Evolutionary conservation across 2,329 filamentous ascomycete species (phyloP).

Genomic region (Phyllosticta citribraziliensis): DNA sequence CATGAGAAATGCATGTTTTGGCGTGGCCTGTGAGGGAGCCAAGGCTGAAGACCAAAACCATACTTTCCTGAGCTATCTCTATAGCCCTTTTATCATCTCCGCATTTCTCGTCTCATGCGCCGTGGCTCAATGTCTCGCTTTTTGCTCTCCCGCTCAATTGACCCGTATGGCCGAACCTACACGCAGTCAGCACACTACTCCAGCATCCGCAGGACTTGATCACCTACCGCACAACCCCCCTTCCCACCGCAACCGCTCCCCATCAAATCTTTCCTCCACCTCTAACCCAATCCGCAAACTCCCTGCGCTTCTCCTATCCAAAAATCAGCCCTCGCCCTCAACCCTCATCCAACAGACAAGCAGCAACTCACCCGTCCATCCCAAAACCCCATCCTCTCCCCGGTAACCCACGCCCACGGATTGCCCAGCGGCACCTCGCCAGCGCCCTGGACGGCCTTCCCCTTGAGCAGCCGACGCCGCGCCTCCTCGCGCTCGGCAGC

Average conservation of each 20-base stretch:
- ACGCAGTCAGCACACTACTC: not conserved
- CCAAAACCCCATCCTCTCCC: constrained; percentile 74
- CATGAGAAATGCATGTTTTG: not conserved
- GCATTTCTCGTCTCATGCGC: too few relatives aligned
- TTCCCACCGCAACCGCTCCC: not conserved
- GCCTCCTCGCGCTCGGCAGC: constrained; percentile 71
- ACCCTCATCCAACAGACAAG: too few relatives aligned
- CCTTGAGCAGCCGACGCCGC: constrained; percentile 58
- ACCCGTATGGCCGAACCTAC: too few relatives aligned
- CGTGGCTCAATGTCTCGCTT: too few relatives aligned
- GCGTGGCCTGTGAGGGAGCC: too few relatives aligned
- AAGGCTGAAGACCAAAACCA: too few relatives aligned
- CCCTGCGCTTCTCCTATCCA: constrained; percentile 51
- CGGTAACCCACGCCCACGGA: constrained; percentile 61
- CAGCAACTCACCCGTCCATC: constrained; percentile 61
- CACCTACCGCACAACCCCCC: too few relatives aligned
- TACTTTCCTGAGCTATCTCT: too few relatives aligned
- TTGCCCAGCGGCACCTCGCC: constrained; percentile 48
- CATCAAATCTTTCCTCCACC: constrained; percentile 15
- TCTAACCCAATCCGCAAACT: constrained; percentile 67
- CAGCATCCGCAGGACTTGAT: not conserved
- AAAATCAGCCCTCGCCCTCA: too few relatives aligned
- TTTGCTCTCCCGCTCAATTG: too few relatives aligned
- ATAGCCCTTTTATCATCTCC: too few relatives aligned
- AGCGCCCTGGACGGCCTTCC: constrained; percentile 10